Conservation (phyloP, 768 basidiomycete genomes). For the Leccinum barrowsii region DNA sequence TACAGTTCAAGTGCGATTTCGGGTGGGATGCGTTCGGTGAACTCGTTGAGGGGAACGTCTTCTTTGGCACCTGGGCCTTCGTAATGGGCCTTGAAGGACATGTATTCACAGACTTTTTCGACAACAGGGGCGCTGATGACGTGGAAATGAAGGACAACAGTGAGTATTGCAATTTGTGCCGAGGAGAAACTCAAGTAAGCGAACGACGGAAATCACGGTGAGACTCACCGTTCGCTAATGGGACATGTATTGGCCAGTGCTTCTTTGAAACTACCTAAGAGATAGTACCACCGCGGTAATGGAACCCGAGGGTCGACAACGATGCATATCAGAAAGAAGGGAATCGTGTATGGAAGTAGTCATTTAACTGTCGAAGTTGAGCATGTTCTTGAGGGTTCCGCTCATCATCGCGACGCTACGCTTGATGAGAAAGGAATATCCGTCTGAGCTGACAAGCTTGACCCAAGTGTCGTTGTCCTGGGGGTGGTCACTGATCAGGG, state of each 20-base stretch:
- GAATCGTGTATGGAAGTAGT: conserved; percentile 20
- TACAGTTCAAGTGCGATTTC: conserved; percentile 90
- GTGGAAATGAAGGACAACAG: not conserved
- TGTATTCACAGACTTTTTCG: conserved; percentile 88
- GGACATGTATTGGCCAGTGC: conserved; percentile 66
- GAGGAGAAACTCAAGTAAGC: conserved; percentile 1
- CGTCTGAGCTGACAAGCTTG: conserved; percentile 71
- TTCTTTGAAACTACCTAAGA: conserved; percentile 69
- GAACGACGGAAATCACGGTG: not conserved
- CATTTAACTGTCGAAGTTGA: conserved; percentile 62
- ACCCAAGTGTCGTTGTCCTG: conserved; percentile 58
- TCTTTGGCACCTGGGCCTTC: conserved; percentile 68
- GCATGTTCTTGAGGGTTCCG: conserved; percentile 78
- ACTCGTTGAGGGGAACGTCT: conserved; percentile 73
- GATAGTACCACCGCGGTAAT: conserved; percentile 9
- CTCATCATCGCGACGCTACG: conserved; percentile 74
- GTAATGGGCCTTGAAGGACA: conserved; percentile 80
- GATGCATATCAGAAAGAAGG: conserved; percentile 10
- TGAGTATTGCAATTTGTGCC: not conserved
- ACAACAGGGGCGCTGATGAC: conserved; percentile 59
- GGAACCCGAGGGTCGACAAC: conserved; percentile 3
- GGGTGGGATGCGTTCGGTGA: conserved; percentile 77
- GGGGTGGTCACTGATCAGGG: not conserved
- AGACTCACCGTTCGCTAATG: conserved; percentile 64
- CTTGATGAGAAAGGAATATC: conserved; percentile 75